Evolutionary conservation across 208 protist genomes (phyloP).

Genomic region (Acanthamoeba healyi): DNA sequence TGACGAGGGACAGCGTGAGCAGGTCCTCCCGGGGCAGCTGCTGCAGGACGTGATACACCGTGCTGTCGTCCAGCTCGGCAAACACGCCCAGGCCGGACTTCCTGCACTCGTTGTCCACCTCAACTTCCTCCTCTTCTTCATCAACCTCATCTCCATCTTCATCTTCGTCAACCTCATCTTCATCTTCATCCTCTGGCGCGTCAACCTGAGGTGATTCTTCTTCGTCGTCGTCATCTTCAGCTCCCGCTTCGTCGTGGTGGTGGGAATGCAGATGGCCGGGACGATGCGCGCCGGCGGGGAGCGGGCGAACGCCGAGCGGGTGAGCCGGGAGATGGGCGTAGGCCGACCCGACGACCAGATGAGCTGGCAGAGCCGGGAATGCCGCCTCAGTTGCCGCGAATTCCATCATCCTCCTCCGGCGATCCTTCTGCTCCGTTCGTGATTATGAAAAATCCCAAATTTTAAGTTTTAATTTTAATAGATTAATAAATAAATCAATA

Average conservation of each 20-base stretch:
- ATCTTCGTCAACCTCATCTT: background rate
- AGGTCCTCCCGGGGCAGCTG: slow-evolving; percentile 32
- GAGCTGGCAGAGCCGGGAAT: slow-evolving; percentile 40
- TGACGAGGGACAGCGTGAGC: slow-evolving; percentile 29
- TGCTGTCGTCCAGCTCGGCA: slow-evolving; percentile 41
- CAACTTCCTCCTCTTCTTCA: background rate
- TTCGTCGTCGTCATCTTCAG: background rate
- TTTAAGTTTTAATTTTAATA: background rate
- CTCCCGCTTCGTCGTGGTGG: background rate
- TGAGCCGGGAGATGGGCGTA: background rate
- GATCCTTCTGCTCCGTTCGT: too few species aligned
- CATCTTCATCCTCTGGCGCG: background rate
- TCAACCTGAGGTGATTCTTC: background rate
- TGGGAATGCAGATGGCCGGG: background rate
- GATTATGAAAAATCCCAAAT: background rate
- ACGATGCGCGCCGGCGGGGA: background rate
- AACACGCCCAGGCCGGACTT: slow-evolving; percentile 10
- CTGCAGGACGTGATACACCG: slow-evolving; percentile 30
- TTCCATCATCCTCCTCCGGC: slow-evolving; percentile 35
- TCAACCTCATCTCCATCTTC: background rate
- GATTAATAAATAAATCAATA: background rate
- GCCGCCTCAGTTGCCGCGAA: slow-evolving; percentile 51
- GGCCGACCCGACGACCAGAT: background rate
- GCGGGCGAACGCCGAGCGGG: slow-evolving; percentile 5
- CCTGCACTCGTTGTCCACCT: background rate